These are phyloP conservation scores for Thinopyrum elongatum DNA, from an alignment of 176 grass and related monocot species.

Conservation along the genomic window DNA sequence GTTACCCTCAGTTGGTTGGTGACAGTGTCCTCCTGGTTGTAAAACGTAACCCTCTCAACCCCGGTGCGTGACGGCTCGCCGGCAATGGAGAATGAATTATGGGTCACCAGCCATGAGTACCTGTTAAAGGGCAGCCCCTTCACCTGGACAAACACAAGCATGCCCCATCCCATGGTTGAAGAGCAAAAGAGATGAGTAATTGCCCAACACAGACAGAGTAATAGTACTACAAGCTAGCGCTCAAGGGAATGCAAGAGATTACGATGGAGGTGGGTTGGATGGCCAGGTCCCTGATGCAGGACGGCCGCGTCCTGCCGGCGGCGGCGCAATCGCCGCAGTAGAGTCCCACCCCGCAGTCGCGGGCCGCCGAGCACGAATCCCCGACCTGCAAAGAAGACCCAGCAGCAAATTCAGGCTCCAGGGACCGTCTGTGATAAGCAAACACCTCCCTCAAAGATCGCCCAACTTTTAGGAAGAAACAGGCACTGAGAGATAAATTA, in stretches of 20 bases:
- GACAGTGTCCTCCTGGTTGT: conserved; percentile 96
- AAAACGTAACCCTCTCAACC: conserved; percentile 84
- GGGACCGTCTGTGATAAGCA: background rate
- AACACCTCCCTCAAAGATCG: background rate
- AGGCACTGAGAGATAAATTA: background rate
- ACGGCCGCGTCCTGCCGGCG: conserved; percentile 45
- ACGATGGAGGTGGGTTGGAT: conserved; percentile 81
- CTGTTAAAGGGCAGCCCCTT: conserved; percentile 79
- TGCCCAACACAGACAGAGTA: background rate
- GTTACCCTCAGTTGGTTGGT: conserved; percentile 84
- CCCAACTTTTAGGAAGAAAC: background rate
- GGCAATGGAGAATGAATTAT: conserved; percentile 98
- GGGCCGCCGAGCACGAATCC: conserved; percentile 58
- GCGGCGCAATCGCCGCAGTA: conserved; percentile 90
- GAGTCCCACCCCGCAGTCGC: conserved; percentile 65
- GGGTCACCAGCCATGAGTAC: conserved; percentile 94
- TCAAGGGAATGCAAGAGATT: background rate
- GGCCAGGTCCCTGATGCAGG: conserved; percentile 78
- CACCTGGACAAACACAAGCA: conserved; percentile 46
- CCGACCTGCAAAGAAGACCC: conserved; percentile 38
- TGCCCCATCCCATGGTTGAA: background rate
- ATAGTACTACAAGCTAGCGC: background rate
- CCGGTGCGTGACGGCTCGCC: conserved; percentile 75
- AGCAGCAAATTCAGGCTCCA: background rate
- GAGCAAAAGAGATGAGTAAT: background rate